A percentile compares a stretch with the other conserved stretches of the same genome.
Evolutionary conservation across 2,329 filamentous ascomycete species (phyloP).

Genomic region (Tolypocladium guangdongense): DNA sequence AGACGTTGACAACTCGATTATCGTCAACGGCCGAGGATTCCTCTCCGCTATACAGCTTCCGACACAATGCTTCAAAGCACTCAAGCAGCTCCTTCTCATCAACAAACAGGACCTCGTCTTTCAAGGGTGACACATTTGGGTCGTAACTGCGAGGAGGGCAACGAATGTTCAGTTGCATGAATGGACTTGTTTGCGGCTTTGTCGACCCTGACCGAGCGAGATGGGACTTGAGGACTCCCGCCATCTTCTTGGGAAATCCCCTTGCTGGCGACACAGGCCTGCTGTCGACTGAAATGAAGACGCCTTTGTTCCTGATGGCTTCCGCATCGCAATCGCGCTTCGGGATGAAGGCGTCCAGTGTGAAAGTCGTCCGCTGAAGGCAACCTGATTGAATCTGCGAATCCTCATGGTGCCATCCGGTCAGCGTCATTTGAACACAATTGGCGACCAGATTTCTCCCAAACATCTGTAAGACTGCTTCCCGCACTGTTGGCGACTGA

Average conservation of each 20-base stretch:
- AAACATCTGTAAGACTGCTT: conserved; percentile 52
- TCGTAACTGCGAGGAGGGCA: conserved; percentile 58
- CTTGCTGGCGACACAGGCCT: conserved; percentile 47
- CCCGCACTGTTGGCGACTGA: conserved; percentile 34
- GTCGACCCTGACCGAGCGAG: conserved; percentile 12
- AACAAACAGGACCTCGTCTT: conserved; percentile 60
- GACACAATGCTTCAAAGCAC: conserved; percentile 35
- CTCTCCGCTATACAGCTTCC: conserved; percentile 22
- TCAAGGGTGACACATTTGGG: conserved; percentile 58
- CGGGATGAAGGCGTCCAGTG: conserved; percentile 48
- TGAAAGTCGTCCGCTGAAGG: conserved; percentile 11
- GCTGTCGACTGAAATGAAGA: conserved; percentile 58
- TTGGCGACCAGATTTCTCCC: conserved; percentile 44
- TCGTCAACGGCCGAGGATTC: background rate
- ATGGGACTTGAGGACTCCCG: conserved; percentile 39
- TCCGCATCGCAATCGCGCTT: conserved; percentile 31
- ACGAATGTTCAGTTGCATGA: conserved; percentile 51
- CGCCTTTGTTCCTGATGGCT: conserved; percentile 33
- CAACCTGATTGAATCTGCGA: background rate
- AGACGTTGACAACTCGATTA: background rate
- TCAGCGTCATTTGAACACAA: conserved; percentile 34
- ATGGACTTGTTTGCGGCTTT: conserved; percentile 35
- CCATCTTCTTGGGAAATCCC: conserved; percentile 50
- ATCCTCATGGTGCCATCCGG: background rate
- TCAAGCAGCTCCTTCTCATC: conserved; percentile 35